Base-by-base conservation (phyloP, 371 early-diverging fungal genomes). In the Apophysomyces trapeziformis region DNA sequence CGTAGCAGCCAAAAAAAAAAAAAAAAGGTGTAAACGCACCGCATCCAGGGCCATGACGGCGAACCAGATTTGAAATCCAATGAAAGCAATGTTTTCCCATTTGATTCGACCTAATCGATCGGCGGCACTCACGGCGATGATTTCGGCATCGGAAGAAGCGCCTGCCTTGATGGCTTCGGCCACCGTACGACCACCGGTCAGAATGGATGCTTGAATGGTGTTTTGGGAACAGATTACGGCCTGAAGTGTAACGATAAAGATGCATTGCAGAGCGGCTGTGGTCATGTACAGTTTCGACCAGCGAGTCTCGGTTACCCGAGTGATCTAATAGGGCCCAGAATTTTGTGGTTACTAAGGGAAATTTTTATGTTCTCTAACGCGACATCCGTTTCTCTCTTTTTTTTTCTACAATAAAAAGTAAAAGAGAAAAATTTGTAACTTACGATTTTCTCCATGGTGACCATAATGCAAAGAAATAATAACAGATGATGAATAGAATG, bases 21-120 rank as follows among this genome's bases (percentile, higher is more conserved):
- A 47, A 5, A 37, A 64, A 38, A 61, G 47, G 46, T 38, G 39
- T 50, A 57, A 47, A 76, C 74, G 68, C 80, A 78, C 83, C 37
- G 84, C 84, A 67, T 83, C 84, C 41, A 83, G 66, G 3, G 67
- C 75, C 78, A 78, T 78, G 59, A 69, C 75, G n/a, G 75, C 45
- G 58, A 78, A 78, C 75, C 75, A 78, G 21, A 71, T 65, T 64
- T 78, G 78, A 50, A 78, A 78, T 35, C 75, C 75, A 58, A 75
- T 69, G 61, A 78, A 75, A 21, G 78, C 78, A 57, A 78, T 68
- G 32, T 78, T 78, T 54, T 78, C 78, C 78, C 78, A 78, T 61
- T 75, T 75, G 61, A 78, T 78, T 35, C 73, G 60, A n/a, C 68
- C 70, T 11, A 78, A 62, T 36, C 78, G 64, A 57, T 74, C 70